These are phyloP conservation scores for Penicillium cosmopolitanum DNA, from an alignment of 495 filamentous ascomycete species.

Conservation along the genomic window DNA sequence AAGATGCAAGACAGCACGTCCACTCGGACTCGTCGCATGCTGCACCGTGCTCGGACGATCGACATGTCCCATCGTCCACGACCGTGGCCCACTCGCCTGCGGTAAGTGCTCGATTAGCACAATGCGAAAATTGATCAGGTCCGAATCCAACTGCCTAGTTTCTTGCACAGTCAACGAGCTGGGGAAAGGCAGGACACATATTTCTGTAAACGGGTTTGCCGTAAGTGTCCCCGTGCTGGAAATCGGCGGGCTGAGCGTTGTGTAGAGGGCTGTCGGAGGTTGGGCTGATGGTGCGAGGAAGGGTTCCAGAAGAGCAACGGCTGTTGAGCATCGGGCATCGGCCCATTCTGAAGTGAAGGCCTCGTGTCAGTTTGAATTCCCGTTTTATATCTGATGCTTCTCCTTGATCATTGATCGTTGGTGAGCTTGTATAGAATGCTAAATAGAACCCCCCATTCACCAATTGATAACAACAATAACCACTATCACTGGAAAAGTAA, in stretches of 20 bases:
- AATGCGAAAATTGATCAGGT: slow-evolving; percentile 38
- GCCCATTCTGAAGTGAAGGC: slow-evolving; percentile 43
- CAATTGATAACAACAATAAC: neutral
- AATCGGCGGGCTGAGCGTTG: slow-evolving; percentile 39
- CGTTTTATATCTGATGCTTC: neutral
- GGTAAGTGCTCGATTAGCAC: slow-evolving; percentile 36
- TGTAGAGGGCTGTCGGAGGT: slow-evolving; percentile 29
- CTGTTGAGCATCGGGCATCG: slow-evolving; percentile 35
- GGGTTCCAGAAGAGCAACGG: slow-evolving; percentile 22
- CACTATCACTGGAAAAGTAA: neutral
- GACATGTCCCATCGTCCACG: slow-evolving; percentile 48
- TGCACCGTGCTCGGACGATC: slow-evolving; percentile 44
- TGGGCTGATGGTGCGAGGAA: slow-evolving; percentile 31
- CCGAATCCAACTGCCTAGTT: slow-evolving; percentile 25
- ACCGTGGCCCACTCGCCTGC: slow-evolving; percentile 38
- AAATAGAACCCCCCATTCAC: neutral
- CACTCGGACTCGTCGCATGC: slow-evolving; percentile 39
- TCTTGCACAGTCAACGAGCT: slow-evolving; percentile 29
- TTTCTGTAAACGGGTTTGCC: slow-evolving; percentile 46
- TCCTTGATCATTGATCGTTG: neutral
- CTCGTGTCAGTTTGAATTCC: neutral
- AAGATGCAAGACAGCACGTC: slow-evolving; percentile 42
- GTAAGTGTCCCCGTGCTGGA: slow-evolving; percentile 35
- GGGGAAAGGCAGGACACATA: slow-evolving; percentile 38
- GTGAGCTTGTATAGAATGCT: no score